phyloP scores from a whole-genome alignment of 331 rosid species.

The Pyracantha coccinea region DNA sequence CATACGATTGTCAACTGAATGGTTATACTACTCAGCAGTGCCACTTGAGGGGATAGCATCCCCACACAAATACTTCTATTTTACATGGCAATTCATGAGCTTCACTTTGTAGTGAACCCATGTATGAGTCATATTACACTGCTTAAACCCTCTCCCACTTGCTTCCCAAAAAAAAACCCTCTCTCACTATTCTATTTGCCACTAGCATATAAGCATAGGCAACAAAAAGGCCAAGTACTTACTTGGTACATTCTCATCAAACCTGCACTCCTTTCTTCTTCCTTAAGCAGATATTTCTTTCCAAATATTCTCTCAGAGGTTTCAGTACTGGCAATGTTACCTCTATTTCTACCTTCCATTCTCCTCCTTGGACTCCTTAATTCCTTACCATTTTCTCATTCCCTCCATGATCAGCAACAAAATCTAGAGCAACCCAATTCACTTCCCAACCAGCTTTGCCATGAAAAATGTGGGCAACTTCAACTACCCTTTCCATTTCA shows the following conservation, averaged over 20 bases:
- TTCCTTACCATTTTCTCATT: conserved; percentile 30
- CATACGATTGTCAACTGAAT: neutral
- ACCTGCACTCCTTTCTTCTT: neutral
- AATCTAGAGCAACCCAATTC: conserved; percentile 9
- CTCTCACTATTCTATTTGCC: conserved; percentile 9
- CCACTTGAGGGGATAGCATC: neutral
- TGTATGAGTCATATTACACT: neutral
- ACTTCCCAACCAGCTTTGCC: conserved; percentile 28
- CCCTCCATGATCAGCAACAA: conserved; percentile 19
- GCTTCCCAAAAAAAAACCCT: neutral
- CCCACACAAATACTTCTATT: neutral
- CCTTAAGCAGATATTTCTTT: neutral
- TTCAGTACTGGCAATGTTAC: conserved; percentile 33
- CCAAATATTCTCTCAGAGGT: conserved; percentile 9
- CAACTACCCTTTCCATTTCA: conserved; percentile 76
- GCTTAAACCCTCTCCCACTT: neutral
- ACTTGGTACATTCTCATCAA: conserved; percentile 5
- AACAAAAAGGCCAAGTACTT: conserved; percentile 21
- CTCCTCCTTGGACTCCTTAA: conserved; percentile 19
- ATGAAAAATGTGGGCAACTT: conserved; percentile 61
- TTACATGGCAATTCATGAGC: conserved; percentile 14
- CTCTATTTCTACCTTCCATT: conserved; percentile 8
- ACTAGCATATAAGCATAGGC: conserved; percentile 6
- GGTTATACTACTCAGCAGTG: neutral
- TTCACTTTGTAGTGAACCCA: conserved; percentile 3